These are phyloP conservation scores for Podospora australis DNA, from an alignment of 495 filamentous ascomycete genomes.

Conservation along the genomic window DNA sequence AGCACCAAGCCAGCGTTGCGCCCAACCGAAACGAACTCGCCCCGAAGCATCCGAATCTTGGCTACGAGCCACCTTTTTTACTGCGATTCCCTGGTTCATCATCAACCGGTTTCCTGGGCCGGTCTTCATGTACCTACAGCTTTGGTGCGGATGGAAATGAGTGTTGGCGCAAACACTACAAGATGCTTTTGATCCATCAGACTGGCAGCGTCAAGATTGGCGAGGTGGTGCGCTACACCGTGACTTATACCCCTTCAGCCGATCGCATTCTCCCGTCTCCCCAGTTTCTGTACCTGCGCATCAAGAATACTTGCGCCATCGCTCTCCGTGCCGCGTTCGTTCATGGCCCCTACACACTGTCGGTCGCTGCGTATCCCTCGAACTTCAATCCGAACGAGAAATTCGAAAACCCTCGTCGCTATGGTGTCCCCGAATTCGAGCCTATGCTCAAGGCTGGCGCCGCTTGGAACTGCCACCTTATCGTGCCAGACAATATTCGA, in stretches of 20 bases:
- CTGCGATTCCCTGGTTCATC: no score
- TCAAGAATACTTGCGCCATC: slow-evolving; percentile 88
- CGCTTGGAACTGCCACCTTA: slow-evolving; percentile 69
- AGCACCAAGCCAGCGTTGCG: no score
- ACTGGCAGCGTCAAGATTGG: slow-evolving; percentile 84
- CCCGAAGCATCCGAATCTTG: background rate
- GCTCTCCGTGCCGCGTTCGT: slow-evolving; percentile 90
- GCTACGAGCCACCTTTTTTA: no score
- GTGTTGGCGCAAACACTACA: background rate
- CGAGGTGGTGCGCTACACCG: slow-evolving; percentile 82
- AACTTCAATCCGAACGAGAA: slow-evolving; percentile 73
- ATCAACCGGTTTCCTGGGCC: background rate
- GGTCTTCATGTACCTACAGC: background rate
- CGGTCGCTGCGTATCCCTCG: slow-evolving; percentile 74
- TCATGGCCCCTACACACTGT: slow-evolving; percentile 89
- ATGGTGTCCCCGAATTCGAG: slow-evolving; percentile 81
- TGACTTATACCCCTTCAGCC: slow-evolving; percentile 83
- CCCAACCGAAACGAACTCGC: no score
- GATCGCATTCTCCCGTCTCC: slow-evolving; percentile 86
- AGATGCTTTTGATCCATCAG: slow-evolving; percentile 88
- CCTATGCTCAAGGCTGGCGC: slow-evolving; percentile 93
- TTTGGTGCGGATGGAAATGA: no score
- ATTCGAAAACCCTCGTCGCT: slow-evolving; percentile 50
- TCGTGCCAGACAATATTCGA: slow-evolving; percentile 66
- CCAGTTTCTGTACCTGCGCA: slow-evolving; percentile 66